Evolutionary conservation across 2,329 filamentous ascomycete genomes (phyloP).

Genomic region (Furcasterigmium furcatum): DNA sequence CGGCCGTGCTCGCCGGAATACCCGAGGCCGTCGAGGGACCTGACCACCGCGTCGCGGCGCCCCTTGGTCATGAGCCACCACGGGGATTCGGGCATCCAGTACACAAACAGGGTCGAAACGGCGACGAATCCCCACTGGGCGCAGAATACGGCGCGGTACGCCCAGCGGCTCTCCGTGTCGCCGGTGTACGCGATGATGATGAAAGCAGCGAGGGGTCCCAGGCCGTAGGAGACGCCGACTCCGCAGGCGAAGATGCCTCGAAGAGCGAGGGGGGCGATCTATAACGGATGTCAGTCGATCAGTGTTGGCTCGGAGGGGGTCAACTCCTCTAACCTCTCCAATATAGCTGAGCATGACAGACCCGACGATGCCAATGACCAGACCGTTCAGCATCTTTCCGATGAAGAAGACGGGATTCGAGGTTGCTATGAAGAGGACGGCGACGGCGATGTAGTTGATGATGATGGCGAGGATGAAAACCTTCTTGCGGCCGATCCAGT

Average conservation of each 20-base stretch:
- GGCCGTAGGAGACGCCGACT: constrained; percentile 22
- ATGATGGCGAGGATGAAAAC: constrained; percentile 28
- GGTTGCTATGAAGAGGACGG: constrained; percentile 36
- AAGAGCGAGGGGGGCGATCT: constrained; percentile 23
- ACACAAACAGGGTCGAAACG: constrained; percentile 22
- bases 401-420: constrained; percentile 35
- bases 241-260: constrained; percentile 23
- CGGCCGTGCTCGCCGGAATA: constrained; percentile 18
- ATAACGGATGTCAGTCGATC: constrained; percentile 6
- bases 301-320: too few species aligned
- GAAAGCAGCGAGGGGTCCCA: constrained; percentile 25
- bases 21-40: constrained; percentile 27
- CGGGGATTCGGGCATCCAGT: constrained; percentile 39
- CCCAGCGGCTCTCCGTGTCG: constrained; percentile 22
- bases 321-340: constrained; percentile 26
- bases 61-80: constrained; percentile 35
- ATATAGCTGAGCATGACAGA: constrained; percentile 24
- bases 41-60: constrained; percentile 26
- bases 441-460: constrained; percentile 31
- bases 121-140: constrained; percentile 28
- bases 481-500: constrained; percentile 26
- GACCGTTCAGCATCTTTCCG: constrained; percentile 38
- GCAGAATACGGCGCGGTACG: constrained; percentile 27
- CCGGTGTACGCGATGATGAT: constrained; percentile 27
- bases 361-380: constrained; percentile 24